These are phyloP conservation scores for Kodamaea leandrae DNA, from an alignment of 805 yeast species.

Conservation along the genomic window DNA sequence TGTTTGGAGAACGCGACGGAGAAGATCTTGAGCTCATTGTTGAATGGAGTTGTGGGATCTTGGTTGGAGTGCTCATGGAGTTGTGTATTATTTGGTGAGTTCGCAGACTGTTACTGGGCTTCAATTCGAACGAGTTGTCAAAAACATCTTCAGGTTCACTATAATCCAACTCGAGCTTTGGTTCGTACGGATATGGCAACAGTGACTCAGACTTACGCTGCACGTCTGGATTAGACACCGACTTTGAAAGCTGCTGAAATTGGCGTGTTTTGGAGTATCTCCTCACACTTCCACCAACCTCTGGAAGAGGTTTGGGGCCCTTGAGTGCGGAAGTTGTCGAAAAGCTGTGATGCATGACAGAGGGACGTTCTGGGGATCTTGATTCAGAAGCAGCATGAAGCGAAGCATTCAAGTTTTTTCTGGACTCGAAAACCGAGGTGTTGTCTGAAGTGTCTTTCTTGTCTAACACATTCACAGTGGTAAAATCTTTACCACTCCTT, in stretches of 20 bases:
- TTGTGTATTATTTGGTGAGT: slow-evolving; percentile 8
- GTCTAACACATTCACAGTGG: not conserved
- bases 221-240: not conserved
- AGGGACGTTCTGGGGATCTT: too few relatives aligned
- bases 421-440: not conserved
- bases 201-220: not conserved
- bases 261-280: slow-evolving; percentile 1
- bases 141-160: not conserved
- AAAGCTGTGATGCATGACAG: too few relatives aligned
- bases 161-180: not conserved
- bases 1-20: not conserved
- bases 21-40: not conserved
- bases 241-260: slow-evolving; percentile 1
- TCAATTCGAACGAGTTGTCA: not conserved
- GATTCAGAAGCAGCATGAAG: too few relatives aligned
- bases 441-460: not conserved
- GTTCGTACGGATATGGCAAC: not conserved
- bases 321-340: too few relatives aligned
- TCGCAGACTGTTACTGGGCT: not conserved
- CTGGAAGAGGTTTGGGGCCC: not conserved
- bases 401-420: too few relatives aligned
- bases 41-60: slow-evolving; percentile 12
- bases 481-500: not conserved
- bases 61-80: slow-evolving; percentile 12
- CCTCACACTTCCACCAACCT: not conserved